phyloP scores from a whole-genome alignment of 2,329 filamentous ascomycete species.

The Fusarium sp. region DNA sequence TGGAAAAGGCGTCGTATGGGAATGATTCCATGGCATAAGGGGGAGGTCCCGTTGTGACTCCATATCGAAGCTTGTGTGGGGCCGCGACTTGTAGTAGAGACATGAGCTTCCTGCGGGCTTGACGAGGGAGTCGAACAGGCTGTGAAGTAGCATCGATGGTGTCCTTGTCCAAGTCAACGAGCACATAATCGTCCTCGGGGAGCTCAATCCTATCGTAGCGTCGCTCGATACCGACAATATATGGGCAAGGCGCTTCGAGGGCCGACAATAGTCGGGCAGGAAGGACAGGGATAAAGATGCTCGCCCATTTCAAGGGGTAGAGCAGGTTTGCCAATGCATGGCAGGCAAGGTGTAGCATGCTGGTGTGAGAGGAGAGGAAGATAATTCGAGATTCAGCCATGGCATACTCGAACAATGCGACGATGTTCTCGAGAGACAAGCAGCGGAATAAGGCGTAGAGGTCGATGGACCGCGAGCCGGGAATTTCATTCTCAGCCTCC shows the following conservation, averaged over 20 bases:
- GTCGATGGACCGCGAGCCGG: conserved; percentile 90
- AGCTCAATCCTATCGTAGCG: conserved; percentile 88
- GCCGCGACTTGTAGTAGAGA: conserved; percentile 90
- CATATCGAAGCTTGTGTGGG: conserved; percentile 87
- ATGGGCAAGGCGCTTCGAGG: conserved; percentile 93
- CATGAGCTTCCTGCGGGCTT: conserved; percentile 88
- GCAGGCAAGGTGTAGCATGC: conserved; percentile 94
- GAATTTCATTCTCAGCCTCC: conserved; percentile 92
- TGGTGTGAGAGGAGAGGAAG: conserved; percentile 92
- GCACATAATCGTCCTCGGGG: conserved; percentile 93
- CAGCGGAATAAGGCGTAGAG: conserved; percentile 92
- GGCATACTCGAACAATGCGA: conserved; percentile 92
- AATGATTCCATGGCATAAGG: conserved; percentile 94
- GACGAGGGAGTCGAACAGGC: conserved; percentile 83
- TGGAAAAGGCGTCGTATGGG: conserved; percentile 89
- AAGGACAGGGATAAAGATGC: conserved; percentile 92
- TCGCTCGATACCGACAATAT: conserved; percentile 95
- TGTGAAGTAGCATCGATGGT: conserved; percentile 85
- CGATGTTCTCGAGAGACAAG: conserved; percentile 89
- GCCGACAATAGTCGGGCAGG: conserved; percentile 89
- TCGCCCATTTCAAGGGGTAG: conserved; percentile 92
- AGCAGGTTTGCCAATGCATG: conserved; percentile 86
- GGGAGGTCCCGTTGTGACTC: conserved; percentile 88
- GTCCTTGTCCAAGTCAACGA: conserved; percentile 93
- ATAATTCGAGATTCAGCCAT: conserved; percentile 95